phyloP scores from a whole-genome alignment of 257 asterid genomes.

The Eustoma russellianum region DNA sequence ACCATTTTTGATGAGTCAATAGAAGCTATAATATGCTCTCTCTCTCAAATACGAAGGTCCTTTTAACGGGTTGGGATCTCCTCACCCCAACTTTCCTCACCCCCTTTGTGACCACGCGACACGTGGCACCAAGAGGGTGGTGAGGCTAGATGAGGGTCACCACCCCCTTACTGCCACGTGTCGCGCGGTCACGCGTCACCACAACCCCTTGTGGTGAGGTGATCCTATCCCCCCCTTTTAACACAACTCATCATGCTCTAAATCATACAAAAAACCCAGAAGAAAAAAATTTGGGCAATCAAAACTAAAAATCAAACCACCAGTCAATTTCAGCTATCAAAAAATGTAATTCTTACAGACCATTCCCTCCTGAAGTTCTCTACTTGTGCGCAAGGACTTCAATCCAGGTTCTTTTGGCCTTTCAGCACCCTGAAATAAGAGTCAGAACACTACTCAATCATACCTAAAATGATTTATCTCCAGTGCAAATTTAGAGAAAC shows the following conservation, averaged over 20 bases:
- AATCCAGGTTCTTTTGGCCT: constrained; percentile 79
- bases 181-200: too few species aligned
- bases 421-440: constrained; percentile 67
- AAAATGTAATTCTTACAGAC: constrained; percentile 22
- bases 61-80: too few species aligned
- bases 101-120: too few species aligned
- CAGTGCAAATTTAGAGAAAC: constrained; percentile 7
- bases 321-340: neutral
- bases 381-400: constrained; percentile 69
- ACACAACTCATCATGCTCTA: neutral
- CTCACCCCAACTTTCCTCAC: too few species aligned
- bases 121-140: too few species aligned
- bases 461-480: too few species aligned
- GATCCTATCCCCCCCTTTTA: too few species aligned
- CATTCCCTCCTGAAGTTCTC: constrained; percentile 89
- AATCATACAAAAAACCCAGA: neutral
- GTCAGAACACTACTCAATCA: neutral
- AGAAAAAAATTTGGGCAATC: neutral
- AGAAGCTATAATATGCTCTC: neutral
- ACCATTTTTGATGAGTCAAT: neutral
- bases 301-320: neutral
- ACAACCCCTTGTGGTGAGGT: too few species aligned
- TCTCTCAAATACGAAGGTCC: too few species aligned
- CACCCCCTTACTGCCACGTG: too few species aligned
- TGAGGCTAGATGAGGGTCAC: too few species aligned